Conservation (phyloP, 768 basidiomycete species). For the Multifurca ochricompacta region DNA sequence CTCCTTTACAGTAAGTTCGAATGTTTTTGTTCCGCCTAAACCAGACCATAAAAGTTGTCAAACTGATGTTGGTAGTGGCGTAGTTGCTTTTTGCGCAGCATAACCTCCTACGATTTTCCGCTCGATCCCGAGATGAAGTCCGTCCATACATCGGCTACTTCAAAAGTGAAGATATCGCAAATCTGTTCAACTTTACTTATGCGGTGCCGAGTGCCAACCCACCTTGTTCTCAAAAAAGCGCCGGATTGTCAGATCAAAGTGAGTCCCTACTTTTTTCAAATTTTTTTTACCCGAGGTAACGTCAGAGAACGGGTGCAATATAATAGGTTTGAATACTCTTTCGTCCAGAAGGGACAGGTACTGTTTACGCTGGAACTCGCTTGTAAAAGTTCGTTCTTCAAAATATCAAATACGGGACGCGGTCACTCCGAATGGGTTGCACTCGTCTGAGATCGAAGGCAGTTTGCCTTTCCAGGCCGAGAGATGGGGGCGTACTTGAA, state of each 20-base stretch:
- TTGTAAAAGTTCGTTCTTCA: neutral
- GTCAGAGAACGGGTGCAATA: neutral
- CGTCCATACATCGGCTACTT: slow-evolving; percentile 9
- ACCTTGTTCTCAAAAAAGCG: neutral
- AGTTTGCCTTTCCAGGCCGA: slow-evolving; percentile 8
- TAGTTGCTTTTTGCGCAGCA: neutral
- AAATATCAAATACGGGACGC: slow-evolving; percentile 11
- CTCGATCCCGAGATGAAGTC: slow-evolving; percentile 8
- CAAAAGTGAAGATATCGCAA: slow-evolving; percentile 5
- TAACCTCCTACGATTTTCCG: slow-evolving; percentile 7
- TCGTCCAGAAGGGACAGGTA: slow-evolving; percentile 3
- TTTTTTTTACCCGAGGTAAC: slow-evolving; percentile 10
- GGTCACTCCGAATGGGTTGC: slow-evolving; percentile 3
- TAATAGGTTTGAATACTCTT: neutral
- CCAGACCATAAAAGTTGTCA: neutral
- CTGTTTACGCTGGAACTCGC: neutral
- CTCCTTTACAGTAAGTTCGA: neutral
- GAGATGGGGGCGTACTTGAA: slow-evolving; percentile 2
- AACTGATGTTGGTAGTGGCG: neutral
- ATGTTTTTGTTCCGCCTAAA: neutral
- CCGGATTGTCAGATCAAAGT: slow-evolving; percentile 9
- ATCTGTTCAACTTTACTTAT: neutral
- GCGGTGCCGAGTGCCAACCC: slow-evolving; percentile 2
- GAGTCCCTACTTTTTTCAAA: slow-evolving; percentile 3
- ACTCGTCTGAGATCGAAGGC: slow-evolving; percentile 4